Evolutionary conservation across 208 protist species (phyloP).

Genomic region (Trypanosoma melophagium): DNA sequence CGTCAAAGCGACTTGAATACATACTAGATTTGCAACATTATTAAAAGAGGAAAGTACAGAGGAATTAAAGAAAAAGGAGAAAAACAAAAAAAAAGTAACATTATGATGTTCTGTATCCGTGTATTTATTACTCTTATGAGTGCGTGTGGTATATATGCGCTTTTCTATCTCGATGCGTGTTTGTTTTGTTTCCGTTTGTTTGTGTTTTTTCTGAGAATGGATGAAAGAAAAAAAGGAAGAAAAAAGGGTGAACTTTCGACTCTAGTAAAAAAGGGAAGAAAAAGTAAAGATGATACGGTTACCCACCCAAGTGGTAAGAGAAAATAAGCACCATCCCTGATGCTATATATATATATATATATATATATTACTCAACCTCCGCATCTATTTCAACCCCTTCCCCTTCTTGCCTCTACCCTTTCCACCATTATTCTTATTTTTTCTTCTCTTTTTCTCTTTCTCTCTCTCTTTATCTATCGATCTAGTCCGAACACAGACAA

Average conservation of each 20-base stretch:
- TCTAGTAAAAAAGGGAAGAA: no score
- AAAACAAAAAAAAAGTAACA: not conserved
- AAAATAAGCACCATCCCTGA: no score
- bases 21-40: constrained; percentile 83
- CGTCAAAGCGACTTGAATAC: constrained; percentile 44
- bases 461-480: not conserved
- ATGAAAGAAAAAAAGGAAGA: no score
- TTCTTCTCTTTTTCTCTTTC: constrained; percentile 7
- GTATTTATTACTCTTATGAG: no score
- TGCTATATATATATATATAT: not conserved
- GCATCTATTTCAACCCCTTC: not conserved
- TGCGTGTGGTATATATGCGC: no score
- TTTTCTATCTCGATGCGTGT: no score
- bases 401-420: not conserved
- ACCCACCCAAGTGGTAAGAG: no score
- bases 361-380: constrained; percentile 8
- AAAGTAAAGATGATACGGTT: no score
- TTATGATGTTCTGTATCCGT: not conserved
- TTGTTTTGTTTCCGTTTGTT: no score
- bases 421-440: not conserved
- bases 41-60: not conserved
- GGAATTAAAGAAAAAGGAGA: not conserved
- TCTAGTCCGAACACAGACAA: not conserved
- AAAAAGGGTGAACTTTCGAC: no score
- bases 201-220: no score